Conservation (phyloP, 768 basidiomycete species). For the Tylopilus intermedius region DNA sequence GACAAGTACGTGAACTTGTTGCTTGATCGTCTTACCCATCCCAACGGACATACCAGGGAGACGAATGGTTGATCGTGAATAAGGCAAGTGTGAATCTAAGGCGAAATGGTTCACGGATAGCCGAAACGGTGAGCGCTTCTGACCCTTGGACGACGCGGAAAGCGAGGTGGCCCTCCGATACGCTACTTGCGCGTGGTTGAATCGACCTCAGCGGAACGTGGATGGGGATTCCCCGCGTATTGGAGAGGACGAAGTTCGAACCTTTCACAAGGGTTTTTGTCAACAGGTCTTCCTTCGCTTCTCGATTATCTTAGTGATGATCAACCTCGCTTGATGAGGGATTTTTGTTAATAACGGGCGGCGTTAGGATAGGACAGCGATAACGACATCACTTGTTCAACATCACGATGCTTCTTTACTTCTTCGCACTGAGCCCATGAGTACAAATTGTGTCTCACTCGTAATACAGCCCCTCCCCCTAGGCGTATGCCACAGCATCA, state of each 20-base stretch:
- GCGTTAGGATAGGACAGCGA: constrained; percentile 95
- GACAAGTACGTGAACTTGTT: constrained; percentile 5
- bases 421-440: neutral
- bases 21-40: neutral
- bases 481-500: too few relatives aligned
- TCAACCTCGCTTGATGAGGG: constrained; percentile 97
- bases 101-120: neutral
- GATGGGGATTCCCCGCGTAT: neutral
- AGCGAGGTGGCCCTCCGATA: constrained; percentile 4
- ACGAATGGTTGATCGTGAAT: neutral
- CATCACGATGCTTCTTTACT: constrained; percentile 5
- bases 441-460: neutral
- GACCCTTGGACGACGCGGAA: neutral
- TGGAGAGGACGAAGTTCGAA: neutral
- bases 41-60: neutral
- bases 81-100: constrained; percentile 2
- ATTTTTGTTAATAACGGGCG: constrained; percentile 73
- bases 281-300: constrained; percentile 7
- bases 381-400: constrained; percentile 87
- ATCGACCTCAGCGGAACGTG: neutral
- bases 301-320: constrained; percentile 89
- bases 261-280: neutral
- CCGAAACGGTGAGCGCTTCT: neutral
- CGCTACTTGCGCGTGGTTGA: neutral
- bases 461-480: too few relatives aligned